Base-by-base conservation (phyloP, 2,329 filamentous ascomycete genomes). In the Apiospora pterosperma region DNA sequence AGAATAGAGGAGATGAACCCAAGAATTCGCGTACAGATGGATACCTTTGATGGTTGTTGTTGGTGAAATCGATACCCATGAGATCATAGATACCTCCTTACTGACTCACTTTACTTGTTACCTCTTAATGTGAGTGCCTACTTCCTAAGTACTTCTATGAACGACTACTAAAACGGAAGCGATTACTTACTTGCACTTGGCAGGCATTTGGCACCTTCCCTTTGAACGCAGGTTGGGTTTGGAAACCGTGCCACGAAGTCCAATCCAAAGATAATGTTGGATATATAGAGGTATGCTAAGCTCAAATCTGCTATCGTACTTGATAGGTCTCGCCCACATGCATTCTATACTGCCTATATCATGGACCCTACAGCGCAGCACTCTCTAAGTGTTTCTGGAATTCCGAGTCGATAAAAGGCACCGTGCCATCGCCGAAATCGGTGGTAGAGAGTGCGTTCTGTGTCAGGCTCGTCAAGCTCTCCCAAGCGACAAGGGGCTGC, bases 401-500 rank as follows among this genome's bases (percentile, higher is more conserved):
- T 61, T 65, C 68, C 19, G 60, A 38, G 36, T 73, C 70, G 36
- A 72, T 77, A 66, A 81, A 80, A 3, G 78, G 78, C 61, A 80
- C 77, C 67, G 71, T 79, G 21, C 76, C 78, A 48, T 38, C 59
- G 21, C 77, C 79, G 64, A 80, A 81, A 68, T 80, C 73, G 2
- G 77, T 76, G 55, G 68, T 70, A 25, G 71, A 60, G 12, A 80
- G 69, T 0, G 77, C 76, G 39, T 65, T 73, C 62, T 74, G 69
- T 2, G 75, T 76, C 38, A 70, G 74, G 3, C 67, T 59, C 1
- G 76, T 70, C 62, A 80, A 64, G 16, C 66, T 71, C 66, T 80
- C 78, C 76, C 77, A 80, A 6, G 76, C 77, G 66, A 79, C 71
- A 39, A 81, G 64, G 2, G 78, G 77, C 71, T 79, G 77, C 63